phyloP scores from a whole-genome alignment of 2,329 filamentous ascomycete species.

The Fusarium subtropicale region DNA sequence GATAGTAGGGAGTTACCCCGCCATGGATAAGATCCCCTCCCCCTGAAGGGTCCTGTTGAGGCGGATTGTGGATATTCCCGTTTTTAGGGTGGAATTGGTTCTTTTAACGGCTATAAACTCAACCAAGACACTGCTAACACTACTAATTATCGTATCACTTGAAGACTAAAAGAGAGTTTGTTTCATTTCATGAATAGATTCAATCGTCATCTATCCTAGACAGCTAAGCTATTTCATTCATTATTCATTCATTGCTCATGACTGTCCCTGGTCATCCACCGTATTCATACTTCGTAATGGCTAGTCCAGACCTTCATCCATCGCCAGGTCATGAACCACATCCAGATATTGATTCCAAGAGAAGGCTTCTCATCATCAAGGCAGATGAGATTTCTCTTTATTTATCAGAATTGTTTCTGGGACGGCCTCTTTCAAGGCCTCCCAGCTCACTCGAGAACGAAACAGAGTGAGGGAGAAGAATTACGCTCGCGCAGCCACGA shows the following conservation, averaged over 20 bases:
- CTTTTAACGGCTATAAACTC: background rate
- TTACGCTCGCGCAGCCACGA: conserved; percentile 47
- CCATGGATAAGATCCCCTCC: conserved; percentile 28
- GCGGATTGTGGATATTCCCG: background rate
- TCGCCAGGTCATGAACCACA: conserved; percentile 48
- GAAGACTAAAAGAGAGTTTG: background rate
- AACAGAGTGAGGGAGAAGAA: conserved; percentile 46
- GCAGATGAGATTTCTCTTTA: conserved; percentile 42
- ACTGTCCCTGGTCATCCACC: conserved; percentile 42
- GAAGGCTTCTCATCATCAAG: conserved; percentile 41
- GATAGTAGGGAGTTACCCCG: conserved; percentile 33
- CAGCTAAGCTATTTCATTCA: conserved; percentile 37
- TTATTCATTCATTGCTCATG: conserved; percentile 39
- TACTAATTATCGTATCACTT: background rate
- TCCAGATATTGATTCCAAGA: conserved; percentile 46
- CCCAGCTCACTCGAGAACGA: conserved; percentile 48
- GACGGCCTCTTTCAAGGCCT: conserved; percentile 23
- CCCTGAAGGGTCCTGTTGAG: conserved; percentile 17
- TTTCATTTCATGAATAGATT: conserved; percentile 59
- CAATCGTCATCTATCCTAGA: conserved; percentile 62
- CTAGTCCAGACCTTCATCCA: conserved; percentile 50
- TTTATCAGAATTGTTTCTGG: conserved; percentile 35
- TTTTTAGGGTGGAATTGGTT: background rate
- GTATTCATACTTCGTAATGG: conserved; percentile 48
- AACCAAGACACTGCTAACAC: background rate